Evolutionary conservation across 495 filamentous ascomycete genomes (phyloP), one percentile per base, ranked within the genome.

Genomic region (Parachaetomium inaequale): DNA sequence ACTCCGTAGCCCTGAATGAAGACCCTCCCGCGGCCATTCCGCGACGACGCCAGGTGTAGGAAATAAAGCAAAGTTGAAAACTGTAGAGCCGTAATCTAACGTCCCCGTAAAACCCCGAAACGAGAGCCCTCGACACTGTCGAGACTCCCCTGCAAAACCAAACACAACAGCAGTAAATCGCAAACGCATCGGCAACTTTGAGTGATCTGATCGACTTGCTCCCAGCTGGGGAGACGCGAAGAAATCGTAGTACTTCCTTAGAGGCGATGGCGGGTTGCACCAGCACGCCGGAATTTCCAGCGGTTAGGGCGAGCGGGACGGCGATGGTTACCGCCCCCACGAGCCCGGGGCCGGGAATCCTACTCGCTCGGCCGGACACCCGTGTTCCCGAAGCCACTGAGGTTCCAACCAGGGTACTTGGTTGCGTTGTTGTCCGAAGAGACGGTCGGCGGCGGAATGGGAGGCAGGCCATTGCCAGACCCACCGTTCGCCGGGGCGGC

Each of bases 401-500:
- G 28, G 31, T 75, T 73, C 73, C 73, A 75, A 8, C 70, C 73
- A 14, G 68, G 45, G 46, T 75, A 75, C 29, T 72, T 66, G 8
- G 59, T 28, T 12, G 52, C 29, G 31, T 53, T 51, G 45, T 58
- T 46, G 26, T 54, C 58, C 26, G 67, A 53, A 1, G 62, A 32
- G 31, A 62, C 56, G 7, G 59, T 56, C 1, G 67, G 52, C n/a
- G 72, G 70, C 2, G 72, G 70, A 8, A 70, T 72, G 1, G 63
- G 65, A 5, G 71, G 73, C n/a, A 74, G 66, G 26, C 73, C 70
- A 28, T 68, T 63, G 31, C 50, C 46, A 0, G 66, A 56, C 36
- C 70, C 66, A 31, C 53, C 59, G 51, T 65, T 69, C 47, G 64
- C 49, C 15, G 70, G 66, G 29, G 43, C 52, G 19, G 68, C 62